Evolutionary conservation across 805 yeast genomes (phyloP).

Genomic region (Candida peoriensis): DNA sequence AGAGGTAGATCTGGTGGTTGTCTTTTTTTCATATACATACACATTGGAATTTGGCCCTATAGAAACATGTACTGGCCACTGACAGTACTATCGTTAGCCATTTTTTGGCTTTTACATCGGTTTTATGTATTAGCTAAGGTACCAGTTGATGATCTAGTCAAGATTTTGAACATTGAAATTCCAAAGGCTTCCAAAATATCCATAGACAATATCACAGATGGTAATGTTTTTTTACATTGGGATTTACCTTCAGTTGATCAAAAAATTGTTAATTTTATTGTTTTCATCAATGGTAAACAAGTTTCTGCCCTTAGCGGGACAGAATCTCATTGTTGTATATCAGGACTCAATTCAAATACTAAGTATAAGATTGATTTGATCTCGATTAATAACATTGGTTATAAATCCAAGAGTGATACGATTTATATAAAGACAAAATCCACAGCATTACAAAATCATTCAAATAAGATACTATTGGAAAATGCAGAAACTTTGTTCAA

Average conservation of each 20-base stretch:
- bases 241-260: slow-evolving; percentile 27
- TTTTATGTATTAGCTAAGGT: slow-evolving; percentile 20
- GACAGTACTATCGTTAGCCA: slow-evolving; percentile 14
- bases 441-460: slow-evolving; percentile 16
- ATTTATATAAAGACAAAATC: slow-evolving; percentile 36
- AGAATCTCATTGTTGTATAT: slow-evolving; percentile 31
- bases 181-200: slow-evolving; percentile 54
- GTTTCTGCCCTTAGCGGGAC: slow-evolving; percentile 30
- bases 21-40: too few relatives aligned
- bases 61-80: slow-evolving; percentile 18
- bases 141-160: slow-evolving; percentile 43
- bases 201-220: slow-evolving; percentile 45
- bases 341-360: slow-evolving; percentile 28
- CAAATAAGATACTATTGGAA: slow-evolving; percentile 23
- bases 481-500: slow-evolving; percentile 35
- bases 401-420: slow-evolving; percentile 36
- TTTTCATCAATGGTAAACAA: slow-evolving; percentile 37
- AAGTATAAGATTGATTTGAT: slow-evolving; percentile 40
- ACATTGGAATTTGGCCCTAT: neutral
- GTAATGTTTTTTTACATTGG: slow-evolving; percentile 52
- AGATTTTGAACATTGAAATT: slow-evolving; percentile 43
- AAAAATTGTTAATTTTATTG: slow-evolving; percentile 29
- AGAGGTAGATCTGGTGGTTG: too few relatives aligned
- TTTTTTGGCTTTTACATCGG: slow-evolving; percentile 20
- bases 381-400: slow-evolving; percentile 34